Base-by-base conservation (phyloP, 2,329 filamentous ascomycete genomes). In the Blumeria graminis region DNA sequence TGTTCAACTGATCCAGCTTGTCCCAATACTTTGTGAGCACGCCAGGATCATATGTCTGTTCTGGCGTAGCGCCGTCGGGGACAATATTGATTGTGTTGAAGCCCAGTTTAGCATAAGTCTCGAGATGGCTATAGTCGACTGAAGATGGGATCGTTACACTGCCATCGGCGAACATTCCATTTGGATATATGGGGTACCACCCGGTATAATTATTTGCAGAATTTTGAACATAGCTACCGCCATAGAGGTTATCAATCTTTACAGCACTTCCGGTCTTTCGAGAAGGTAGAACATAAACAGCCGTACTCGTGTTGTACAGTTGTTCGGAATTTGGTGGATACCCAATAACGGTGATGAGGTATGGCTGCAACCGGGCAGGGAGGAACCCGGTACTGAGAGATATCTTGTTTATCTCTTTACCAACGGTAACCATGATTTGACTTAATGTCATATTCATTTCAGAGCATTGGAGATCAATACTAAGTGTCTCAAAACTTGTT, bases 181-280 rank as follows among this genome's bases (percentile, higher is more conserved):
- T 71, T 0, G 73, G 72, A n/a, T 74, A 67, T 5, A 75, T 56
- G 0, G 69, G 61, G 36, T 66, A 66, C 62, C 62, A 66, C 8
- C 62, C 63, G 1, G 48, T 64, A 46, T 65, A 66, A 14, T 60
- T 56, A 51, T 65, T 65, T 18, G 56, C 36, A 0, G 57, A 56
- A 56, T 70, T 69, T 39, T 69, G 68, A 0, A 74, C 67, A 5
- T 69, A 62, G 22, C 75, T 66, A 6, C 71, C 72, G 14, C 72
- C 71, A 57, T 70, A 67, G 0, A 74, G 65, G 56, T 69, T 69
- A 57, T 75, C 73, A 4, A 75, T 65, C 58, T 71, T 72, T 5
- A 71, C 69, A 4, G 69, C 68, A 57, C 70, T 73, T 34, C 72
- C 72, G 33, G 65, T 65, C 53, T 68, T 66, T 4, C 68, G 68